Percentiles rank a stretch among this genome's conserved stretches.
phyloP scores from a whole-genome alignment of 345 rosid genomes.

The Corchorus capsularis region DNA sequence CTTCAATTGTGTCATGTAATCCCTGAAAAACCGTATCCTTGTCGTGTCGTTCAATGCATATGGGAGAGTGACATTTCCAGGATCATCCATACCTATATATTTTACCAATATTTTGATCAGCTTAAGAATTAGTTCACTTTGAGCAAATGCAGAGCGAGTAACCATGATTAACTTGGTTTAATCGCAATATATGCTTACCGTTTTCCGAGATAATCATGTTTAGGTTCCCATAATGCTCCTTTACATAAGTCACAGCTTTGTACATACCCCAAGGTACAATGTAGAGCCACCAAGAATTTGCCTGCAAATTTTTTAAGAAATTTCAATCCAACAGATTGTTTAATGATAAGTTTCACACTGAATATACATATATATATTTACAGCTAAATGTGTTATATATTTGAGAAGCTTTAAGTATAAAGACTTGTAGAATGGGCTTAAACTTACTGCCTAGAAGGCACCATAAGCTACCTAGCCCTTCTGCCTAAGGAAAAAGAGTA shows the following conservation, averaged over 20 bases:
- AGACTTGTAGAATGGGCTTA: background rate
- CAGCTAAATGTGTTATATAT: background rate
- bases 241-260: conserved; percentile 48
- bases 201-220: conserved; percentile 53
- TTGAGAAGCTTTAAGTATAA: background rate
- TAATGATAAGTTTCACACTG: background rate
- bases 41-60: conserved; percentile 45
- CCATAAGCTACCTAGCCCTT: background rate
- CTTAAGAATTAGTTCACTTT: background rate
- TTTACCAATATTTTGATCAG: background rate
- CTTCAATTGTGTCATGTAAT: conserved; percentile 50
- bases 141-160: background rate
- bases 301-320: conserved; percentile 35
- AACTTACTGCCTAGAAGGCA: background rate
- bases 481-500: no score
- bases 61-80: conserved; percentile 41
- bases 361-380: background rate
- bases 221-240: conserved; percentile 55
- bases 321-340: background rate
- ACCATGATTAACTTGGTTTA: background rate
- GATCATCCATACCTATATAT: conserved; percentile 57
- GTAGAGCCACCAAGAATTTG: conserved; percentile 61
- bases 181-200: conserved; percentile 31
- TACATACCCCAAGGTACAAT: conserved; percentile 71
- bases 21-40: conserved; percentile 46